phyloP scores from a whole-genome alignment of 768 basidiomycete genomes.

The Tylopilus vinaceipallidus region DNA sequence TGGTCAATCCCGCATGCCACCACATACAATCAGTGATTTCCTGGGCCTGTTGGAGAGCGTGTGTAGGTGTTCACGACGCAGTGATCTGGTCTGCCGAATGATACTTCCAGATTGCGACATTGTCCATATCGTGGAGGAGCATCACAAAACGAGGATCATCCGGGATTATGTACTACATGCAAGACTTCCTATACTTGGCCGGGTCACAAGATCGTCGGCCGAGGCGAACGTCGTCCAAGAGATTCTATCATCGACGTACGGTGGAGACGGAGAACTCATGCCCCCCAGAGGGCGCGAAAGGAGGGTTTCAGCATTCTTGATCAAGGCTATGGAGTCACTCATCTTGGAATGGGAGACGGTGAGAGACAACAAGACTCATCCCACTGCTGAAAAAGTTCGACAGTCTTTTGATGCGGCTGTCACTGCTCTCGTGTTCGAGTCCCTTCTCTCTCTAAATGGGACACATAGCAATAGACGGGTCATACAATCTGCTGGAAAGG shows the following conservation, averaged over 20 bases:
- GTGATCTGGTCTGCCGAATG: conserved; percentile 45
- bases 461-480: conserved; percentile 55
- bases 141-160: conserved; percentile 55
- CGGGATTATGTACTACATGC: conserved; percentile 70
- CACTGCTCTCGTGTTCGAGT: conserved; percentile 66
- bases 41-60: conserved; percentile 61
- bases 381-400: conserved; percentile 63
- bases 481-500: conserved; percentile 61
- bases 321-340: conserved; percentile 58
- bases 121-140: conserved; percentile 57
- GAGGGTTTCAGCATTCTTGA: conserved; percentile 58
- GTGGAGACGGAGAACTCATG: conserved; percentile 33
- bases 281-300: conserved; percentile 58
- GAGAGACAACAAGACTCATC: conserved; percentile 33
- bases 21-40: conserved; percentile 58
- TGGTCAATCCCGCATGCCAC: conserved; percentile 43
- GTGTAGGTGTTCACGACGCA: conserved; percentile 51
- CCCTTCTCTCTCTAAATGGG: conserved; percentile 62
- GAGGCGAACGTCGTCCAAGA: not conserved
- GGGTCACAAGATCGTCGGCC: conserved; percentile 5
- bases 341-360: conserved; percentile 46
- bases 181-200: conserved; percentile 47
- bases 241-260: conserved; percentile 2
- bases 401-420: conserved; percentile 68
- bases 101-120: conserved; percentile 69